Conservation (phyloP, 371 early-diverging fungal genomes). For the Mortierella polycephala region DNA sequence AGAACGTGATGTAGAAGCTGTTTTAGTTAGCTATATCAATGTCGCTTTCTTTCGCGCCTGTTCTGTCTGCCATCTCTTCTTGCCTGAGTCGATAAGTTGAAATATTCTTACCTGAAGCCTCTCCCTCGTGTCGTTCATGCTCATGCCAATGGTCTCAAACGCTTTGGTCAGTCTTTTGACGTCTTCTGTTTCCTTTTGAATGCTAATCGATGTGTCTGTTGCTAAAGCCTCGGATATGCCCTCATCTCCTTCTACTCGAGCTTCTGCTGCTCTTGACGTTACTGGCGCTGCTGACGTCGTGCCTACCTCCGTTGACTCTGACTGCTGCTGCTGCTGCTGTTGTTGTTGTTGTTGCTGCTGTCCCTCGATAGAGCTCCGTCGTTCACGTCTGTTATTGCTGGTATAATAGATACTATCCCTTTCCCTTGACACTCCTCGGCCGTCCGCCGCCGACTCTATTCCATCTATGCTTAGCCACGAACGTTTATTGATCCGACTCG, state of each 20-base stretch:
- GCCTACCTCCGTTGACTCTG: no score
- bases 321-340: neutral
- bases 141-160: slow-evolving; percentile 35
- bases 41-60: neutral
- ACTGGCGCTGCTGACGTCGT: neutral
- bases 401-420: neutral
- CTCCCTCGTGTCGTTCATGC: slow-evolving; percentile 42
- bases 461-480: slow-evolving; percentile 13
- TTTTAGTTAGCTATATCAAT: neutral
- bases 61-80: neutral
- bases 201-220: neutral
- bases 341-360: slow-evolving; percentile 1
- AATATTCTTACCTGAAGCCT: slow-evolving; percentile 33
- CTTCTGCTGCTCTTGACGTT: neutral
- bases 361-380: neutral
- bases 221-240: neutral
- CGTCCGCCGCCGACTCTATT: neutral
- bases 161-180: slow-evolving; percentile 23
- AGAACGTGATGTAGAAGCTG: no score
- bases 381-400: neutral
- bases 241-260: neutral
- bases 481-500: slow-evolving; percentile 22
- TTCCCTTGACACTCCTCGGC: neutral
- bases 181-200: slow-evolving; percentile 30
- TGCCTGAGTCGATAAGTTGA: neutral